Conservation (phyloP, 2,329 filamentous ascomycete genomes). For the Fusarium illudens region DNA sequence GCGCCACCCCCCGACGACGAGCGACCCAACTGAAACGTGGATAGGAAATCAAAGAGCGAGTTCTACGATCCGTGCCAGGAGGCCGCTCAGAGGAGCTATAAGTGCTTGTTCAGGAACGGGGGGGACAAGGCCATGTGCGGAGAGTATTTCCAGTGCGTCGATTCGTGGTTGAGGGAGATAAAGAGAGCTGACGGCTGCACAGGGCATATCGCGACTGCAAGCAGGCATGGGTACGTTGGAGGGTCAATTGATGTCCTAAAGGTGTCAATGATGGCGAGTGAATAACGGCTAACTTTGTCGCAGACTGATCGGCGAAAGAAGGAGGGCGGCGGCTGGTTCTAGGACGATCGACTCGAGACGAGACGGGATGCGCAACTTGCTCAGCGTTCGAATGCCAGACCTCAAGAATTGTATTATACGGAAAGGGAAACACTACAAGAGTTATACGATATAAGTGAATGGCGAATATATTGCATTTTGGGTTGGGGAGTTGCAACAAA, state of each 20-base stretch:
- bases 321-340: conserved; percentile 42
- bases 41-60: conserved; percentile 86
- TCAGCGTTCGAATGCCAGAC: background rate
- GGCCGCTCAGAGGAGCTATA: conserved; percentile 83
- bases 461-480: background rate
- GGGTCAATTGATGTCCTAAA: background rate
- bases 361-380: background rate
- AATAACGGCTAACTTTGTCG: background rate
- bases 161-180: background rate
- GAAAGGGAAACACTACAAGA: background rate
- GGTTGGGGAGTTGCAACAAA: background rate
- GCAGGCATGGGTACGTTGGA: conserved; percentile 79
- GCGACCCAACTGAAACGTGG: conserved; percentile 8
- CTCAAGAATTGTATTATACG: conserved; percentile 17
- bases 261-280: background rate
- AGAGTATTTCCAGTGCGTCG: conserved; percentile 90
- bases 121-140: conserved; percentile 89
- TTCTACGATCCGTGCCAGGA: conserved; percentile 97
- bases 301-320: conserved; percentile 48
- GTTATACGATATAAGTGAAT: conserved; percentile 17
- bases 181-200: conserved; percentile 29
- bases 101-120: conserved; percentile 86
- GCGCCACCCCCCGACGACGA: background rate
- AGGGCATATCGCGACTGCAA: conserved; percentile 96
- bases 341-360: background rate